These are phyloP conservation scores for Nakazawaea populi DNA, from an alignment of 805 yeast species.

Conservation along the genomic window DNA sequence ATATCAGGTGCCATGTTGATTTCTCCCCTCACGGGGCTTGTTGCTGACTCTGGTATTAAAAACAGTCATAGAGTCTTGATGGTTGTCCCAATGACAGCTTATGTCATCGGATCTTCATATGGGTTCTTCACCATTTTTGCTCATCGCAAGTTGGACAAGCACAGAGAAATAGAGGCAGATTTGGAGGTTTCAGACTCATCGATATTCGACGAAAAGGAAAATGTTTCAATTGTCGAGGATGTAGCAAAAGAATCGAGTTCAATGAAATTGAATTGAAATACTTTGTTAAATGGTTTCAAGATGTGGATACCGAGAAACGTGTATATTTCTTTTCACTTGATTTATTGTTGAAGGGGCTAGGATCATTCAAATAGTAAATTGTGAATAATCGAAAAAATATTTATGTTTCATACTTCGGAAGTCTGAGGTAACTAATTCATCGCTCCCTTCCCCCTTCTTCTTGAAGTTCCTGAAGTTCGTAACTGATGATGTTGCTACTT, in stretches of 20 bases:
- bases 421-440: no score
- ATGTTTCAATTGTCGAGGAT: conserved; percentile 6
- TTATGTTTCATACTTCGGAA: no score
- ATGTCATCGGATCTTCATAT: conserved; percentile 18
- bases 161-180: background rate
- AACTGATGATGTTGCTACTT: no score
- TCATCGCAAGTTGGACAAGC: conserved; percentile 4
- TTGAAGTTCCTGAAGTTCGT: no score
- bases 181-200: background rate
- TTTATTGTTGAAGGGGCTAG: background rate
- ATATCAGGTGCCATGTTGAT: conserved; percentile 20
- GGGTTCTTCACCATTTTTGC: conserved; percentile 15
- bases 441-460: no score
- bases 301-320: no score
- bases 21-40: conserved; percentile 20
- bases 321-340: background rate
- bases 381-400: no score
- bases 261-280: background rate
- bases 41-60: conserved; percentile 18
- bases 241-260: background rate
- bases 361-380: no score
- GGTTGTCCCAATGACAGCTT: conserved; percentile 21
- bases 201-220: conserved; percentile 8
- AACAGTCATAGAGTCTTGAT: conserved; percentile 14
- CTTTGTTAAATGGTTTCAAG: no score